A percentile compares a stretch with the other conserved stretches of the same genome.
These are phyloP conservation scores for Pseudognaphalium luteoalbum DNA, from an alignment of 129 eudicot species.

Conservation along the genomic window DNA sequence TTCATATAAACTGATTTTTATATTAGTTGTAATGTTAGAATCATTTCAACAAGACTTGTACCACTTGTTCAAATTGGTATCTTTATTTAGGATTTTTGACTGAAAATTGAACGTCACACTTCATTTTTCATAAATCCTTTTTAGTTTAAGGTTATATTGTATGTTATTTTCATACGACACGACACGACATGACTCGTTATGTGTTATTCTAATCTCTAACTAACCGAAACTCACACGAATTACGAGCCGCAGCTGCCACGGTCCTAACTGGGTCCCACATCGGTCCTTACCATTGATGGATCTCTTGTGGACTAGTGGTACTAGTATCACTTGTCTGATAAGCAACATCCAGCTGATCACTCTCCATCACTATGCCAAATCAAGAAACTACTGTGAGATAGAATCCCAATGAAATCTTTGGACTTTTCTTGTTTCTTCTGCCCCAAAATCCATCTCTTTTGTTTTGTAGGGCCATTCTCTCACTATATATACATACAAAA, in stretches of 20 bases:
- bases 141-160: no score
- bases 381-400: conserved; percentile 21
- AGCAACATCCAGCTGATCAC: conserved; percentile 44
- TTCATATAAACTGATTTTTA: background rate
- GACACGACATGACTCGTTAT: background rate
- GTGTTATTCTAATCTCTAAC: background rate
- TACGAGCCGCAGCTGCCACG: no score
- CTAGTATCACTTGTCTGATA: conserved; percentile 48
- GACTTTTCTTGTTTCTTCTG: conserved; percentile 19
- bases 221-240: background rate
- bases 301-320: conserved; percentile 2
- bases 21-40: no score
- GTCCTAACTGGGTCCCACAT: conserved; percentile 14
- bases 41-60: background rate
- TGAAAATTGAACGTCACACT: no score
- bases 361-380: conserved; percentile 22
- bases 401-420: conserved; percentile 42
- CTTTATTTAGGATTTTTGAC: background rate
- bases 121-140: no score
- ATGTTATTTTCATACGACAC: no score
- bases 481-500: conserved; percentile 16
- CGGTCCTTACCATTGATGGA: background rate
- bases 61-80: background rate
- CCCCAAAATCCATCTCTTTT: background rate
- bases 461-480: conserved; percentile 12